Conservation (phyloP, 352 stramenopile genomes). For the Phytophthora litchii region DNA sequence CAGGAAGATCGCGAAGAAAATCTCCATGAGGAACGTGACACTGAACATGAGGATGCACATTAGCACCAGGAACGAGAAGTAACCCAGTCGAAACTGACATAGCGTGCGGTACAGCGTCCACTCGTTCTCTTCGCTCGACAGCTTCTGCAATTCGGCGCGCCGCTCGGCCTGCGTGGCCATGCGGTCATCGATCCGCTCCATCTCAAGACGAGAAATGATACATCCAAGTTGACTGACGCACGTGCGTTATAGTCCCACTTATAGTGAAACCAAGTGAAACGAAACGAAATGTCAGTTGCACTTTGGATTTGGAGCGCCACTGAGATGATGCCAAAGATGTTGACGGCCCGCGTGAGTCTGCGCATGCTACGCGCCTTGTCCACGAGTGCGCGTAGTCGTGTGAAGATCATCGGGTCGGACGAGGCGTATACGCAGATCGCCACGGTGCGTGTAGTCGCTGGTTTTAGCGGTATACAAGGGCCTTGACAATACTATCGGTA, state of each 20-base stretch:
- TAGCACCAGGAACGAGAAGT: conserved; percentile 89
- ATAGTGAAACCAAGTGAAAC: conserved; percentile 12
- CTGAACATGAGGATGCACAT: conserved; percentile 92
- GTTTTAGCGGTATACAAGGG: not conserved
- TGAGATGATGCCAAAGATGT: conserved; percentile 50
- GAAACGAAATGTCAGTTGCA: conserved; percentile 10
- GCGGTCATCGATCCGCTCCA: conserved; percentile 42
- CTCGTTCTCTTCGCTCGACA: conserved; percentile 59
- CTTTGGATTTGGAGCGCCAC: conserved; percentile 2
- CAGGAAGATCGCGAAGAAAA: conserved; percentile 91
- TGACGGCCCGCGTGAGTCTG: conserved; percentile 28
- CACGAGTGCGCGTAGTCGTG: conserved; percentile 56
- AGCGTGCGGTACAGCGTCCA: conserved; percentile 81
- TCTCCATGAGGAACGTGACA: conserved; percentile 90
- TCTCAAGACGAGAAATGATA: conserved; percentile 13
- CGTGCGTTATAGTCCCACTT: conserved; percentile 17
- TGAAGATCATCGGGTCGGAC: conserved; percentile 79
- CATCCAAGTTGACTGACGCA: conserved; percentile 10
- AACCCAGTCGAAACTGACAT: conserved; percentile 88
- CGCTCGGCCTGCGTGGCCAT: conserved; percentile 67
- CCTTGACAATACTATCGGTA: not conserved
- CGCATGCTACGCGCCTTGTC: conserved; percentile 34
- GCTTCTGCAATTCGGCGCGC: conserved; percentile 73
- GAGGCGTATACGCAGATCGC: conserved; percentile 76
- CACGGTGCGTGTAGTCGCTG: conserved; percentile 42